Evolutionary conservation across 306 rosid species (phyloP), one percentile per base, ranked within the genome.

Genomic region (Pyrus communis): DNA sequence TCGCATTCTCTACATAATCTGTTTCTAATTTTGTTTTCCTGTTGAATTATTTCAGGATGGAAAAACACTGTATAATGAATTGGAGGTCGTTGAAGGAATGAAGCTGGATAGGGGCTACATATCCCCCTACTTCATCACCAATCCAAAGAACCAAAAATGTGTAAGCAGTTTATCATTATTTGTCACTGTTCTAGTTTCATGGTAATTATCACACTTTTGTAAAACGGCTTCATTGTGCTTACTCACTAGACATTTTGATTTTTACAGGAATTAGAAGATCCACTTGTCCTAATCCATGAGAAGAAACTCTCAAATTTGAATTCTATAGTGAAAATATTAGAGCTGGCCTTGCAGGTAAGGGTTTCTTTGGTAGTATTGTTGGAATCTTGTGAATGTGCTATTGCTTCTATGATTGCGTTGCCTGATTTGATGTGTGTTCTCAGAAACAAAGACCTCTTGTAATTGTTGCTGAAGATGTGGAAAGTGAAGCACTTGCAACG

Each of bases 41-140:
- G 45, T 59, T 81, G 55, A 79, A 76, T 59, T 71, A 21, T 78
- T 84, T 67, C 86, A 91, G 97, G 98, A 92, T 83, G 98, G 98
- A 38, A 94, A 94, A 69, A 94, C 97, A 57, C 57, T 94, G 77
- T 69, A 89, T 33, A 94, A 94, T 46, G 98, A 94, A 81, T 85
- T 94, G 91, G 98, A 94, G 85, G 97, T 94, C 66, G 96, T 94
- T 60, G 98, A 95, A 82, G 98, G 98, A 71, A 95, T 95, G 97
- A 95, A 92, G 87, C 86, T 95, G n/a, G 98, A 92, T 73, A 87
- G 98, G 82, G 98, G 97, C 57, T 95, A 89, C 66, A 95, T 95
- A 74, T 95, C 98, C 73, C 98, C 98, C 3, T 92, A 90, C 67
- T 95, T 95, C 73, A 88, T 92, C 42, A 95, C 98, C 27, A 90